phyloP scores from a whole-genome alignment of 2,329 filamentous ascomycete species.

The Microsporum audouinii region DNA sequence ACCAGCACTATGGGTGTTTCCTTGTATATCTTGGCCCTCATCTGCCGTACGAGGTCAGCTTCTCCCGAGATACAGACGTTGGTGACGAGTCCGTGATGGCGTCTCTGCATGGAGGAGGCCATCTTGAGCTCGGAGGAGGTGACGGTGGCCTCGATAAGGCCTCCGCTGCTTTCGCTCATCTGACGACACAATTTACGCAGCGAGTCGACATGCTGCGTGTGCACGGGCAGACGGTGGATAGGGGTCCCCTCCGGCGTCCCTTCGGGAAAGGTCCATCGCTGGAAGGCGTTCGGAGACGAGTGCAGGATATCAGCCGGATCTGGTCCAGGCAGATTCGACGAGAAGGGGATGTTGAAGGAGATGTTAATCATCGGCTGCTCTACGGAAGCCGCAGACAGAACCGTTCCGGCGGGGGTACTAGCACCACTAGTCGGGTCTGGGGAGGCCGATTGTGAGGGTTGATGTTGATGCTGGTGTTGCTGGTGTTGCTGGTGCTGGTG shows the following conservation, averaged over 20 bases:
- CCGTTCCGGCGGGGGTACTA: conserved; percentile 52
- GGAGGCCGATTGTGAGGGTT: conserved; percentile 28
- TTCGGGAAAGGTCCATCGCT: conserved; percentile 87
- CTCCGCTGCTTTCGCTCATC: conserved; percentile 55
- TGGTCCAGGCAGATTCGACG: conserved; percentile 80
- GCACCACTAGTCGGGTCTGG: conserved; percentile 58
- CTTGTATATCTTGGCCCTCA: conserved; percentile 78
- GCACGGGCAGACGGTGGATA: conserved; percentile 82
- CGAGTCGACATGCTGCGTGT: conserved; percentile 72
- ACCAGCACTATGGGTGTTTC: conserved; percentile 88
- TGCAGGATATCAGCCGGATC: conserved; percentile 92
- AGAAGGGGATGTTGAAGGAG: conserved; percentile 95
- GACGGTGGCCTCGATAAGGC: conserved; percentile 73
- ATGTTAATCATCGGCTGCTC: conserved; percentile 74
- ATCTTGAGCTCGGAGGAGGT: conserved; percentile 69
- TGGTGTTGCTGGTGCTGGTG: not conserved
- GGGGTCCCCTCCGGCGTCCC: conserved; percentile 74
- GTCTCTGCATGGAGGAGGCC: conserved; percentile 38
- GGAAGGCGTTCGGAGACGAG: conserved; percentile 73
- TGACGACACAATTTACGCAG: conserved; percentile 71
- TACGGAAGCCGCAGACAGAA: conserved; percentile 43
- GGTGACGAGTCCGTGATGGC: conserved; percentile 53
- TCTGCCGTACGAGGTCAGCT: conserved; percentile 77
- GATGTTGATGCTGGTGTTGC: not conserved
- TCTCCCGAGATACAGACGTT: conserved; percentile 87